Percentiles rank a stretch among this genome's conserved stretches.
Conservation (phyloP, 2,329 filamentous ascomycete genomes). For the Fusarium cyanostomum region DNA sequence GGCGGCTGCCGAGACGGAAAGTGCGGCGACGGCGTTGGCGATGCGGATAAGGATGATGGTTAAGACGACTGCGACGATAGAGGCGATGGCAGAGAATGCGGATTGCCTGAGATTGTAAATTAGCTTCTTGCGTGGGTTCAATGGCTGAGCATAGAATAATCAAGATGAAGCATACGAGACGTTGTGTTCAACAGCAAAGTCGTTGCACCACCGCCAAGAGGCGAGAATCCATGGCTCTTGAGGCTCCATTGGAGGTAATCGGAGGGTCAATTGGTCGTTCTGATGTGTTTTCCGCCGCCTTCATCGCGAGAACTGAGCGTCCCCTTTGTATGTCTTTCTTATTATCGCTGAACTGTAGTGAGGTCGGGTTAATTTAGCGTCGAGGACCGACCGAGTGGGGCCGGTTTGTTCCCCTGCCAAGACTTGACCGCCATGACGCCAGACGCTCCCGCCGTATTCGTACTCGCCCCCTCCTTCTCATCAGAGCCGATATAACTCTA, state of each 20-base stretch:
- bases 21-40: slow-evolving; percentile 35
- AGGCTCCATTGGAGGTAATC: slow-evolving; percentile 25
- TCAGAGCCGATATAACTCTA: background rate
- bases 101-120: slow-evolving; percentile 34
- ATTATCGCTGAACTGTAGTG: slow-evolving; percentile 7
- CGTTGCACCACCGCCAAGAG: slow-evolving; percentile 33
- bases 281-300: background rate
- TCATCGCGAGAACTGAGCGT: background rate
- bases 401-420: slow-evolving; percentile 30
- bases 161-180: slow-evolving; percentile 36
- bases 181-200: slow-evolving; percentile 36
- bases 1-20: slow-evolving; percentile 41
- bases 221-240: slow-evolving; percentile 31
- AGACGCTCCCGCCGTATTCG: slow-evolving; percentile 33
- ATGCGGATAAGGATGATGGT: slow-evolving; percentile 46
- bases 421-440: slow-evolving; percentile 19
- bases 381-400: slow-evolving; percentile 17
- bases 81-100: slow-evolving; percentile 43
- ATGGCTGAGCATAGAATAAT: slow-evolving; percentile 1
- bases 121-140: slow-evolving; percentile 8
- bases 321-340: slow-evolving; percentile 25
- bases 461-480: slow-evolving; percentile 22
- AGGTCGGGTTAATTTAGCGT: slow-evolving; percentile 12
- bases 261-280: background rate
- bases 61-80: slow-evolving; percentile 45